Conservation (phyloP, 495 filamentous ascomycete genomes). For the Lophiotrema nucula region DNA sequence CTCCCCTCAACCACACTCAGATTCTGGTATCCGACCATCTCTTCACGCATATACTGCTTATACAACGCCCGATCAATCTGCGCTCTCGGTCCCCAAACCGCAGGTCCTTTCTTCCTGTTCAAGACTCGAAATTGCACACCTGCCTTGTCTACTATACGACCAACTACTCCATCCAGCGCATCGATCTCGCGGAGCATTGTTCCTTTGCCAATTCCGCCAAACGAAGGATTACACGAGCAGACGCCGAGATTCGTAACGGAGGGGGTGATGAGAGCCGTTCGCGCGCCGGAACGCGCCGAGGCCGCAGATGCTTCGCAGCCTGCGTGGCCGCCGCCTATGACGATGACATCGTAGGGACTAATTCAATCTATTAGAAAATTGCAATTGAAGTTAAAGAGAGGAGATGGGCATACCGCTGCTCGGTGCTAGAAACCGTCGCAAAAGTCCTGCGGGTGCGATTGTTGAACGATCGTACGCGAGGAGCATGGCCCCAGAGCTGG, state of each 20-base stretch:
- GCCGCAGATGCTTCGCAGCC: conserved; percentile 94
- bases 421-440: conserved; percentile 39
- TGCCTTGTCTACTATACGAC: conserved; percentile 87
- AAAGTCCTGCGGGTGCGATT: conserved; percentile 31
- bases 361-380: conserved; percentile 14
- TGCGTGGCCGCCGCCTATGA: conserved; percentile 94
- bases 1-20: conserved; percentile 79
- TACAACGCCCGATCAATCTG: conserved; percentile 95
- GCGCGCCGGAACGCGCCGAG: conserved; percentile 82
- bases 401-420: conserved; percentile 9
- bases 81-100: conserved; percentile 94
- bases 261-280: conserved; percentile 86
- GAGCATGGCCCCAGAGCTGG: conserved; percentile 45
- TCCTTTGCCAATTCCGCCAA: conserved; percentile 98
- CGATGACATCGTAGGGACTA: conserved; percentile 86
- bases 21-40: conserved; percentile 72
- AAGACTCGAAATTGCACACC: conserved; percentile 87
- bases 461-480: conserved; percentile 42
- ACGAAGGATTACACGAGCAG: conserved; percentile 96
- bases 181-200: conserved; percentile 95
- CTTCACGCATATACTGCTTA: conserved; percentile 86
- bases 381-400: not conserved
- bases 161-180: conserved; percentile 88
- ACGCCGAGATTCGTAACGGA: conserved; percentile 85
- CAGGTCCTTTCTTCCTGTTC: conserved; percentile 86